Percentiles rank a stretch among this genome's conserved stretches.
Conservation (phyloP, 306 rosid species). For the Cucurbita argyrosperma region DNA sequence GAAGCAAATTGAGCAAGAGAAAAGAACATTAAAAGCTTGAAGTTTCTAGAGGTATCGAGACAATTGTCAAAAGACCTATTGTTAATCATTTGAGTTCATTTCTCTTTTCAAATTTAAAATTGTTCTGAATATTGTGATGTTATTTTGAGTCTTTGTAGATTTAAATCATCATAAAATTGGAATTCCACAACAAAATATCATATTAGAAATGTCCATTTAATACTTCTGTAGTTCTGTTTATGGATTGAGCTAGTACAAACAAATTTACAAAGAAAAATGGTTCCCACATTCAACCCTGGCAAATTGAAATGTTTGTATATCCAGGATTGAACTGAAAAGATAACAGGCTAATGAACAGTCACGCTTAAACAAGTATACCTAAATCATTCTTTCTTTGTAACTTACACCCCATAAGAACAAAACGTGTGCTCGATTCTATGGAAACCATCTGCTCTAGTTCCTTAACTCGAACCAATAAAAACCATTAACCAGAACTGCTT, state of each 20-base stretch:
- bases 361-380: not conserved
- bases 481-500: slow-evolving; percentile 18
- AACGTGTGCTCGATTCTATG: not conserved
- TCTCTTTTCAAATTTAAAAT: no score
- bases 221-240: not conserved
- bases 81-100: no score
- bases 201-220: not conserved
- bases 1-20: no score
- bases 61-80: no score
- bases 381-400: not conserved
- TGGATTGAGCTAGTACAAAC: not conserved
- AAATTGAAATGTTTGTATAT: not conserved
- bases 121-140: no score
- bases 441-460: not conserved
- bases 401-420: not conserved
- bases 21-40: no score
- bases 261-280: not conserved
- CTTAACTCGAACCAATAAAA: not conserved
- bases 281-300: not conserved
- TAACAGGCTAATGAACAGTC: not conserved
- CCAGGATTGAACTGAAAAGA: not conserved
- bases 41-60: no score
- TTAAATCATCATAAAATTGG: not conserved
- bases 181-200: not conserved
- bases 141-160: no score